These are phyloP conservation scores for Nicotiana sylvestris DNA, from an alignment of 257 asterid genomes.

Conservation along the genomic window DNA sequence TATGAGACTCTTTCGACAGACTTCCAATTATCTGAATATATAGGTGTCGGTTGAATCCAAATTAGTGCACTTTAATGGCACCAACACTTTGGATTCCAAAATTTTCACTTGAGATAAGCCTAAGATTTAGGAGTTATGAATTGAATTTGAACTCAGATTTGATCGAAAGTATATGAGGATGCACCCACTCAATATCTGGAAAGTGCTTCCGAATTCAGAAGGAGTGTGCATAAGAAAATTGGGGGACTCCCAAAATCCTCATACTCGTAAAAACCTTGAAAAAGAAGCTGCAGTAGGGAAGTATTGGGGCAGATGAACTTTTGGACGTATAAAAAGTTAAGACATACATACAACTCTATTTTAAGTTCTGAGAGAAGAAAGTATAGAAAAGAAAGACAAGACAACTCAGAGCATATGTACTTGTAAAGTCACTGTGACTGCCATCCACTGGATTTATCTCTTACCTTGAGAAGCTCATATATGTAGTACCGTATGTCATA, in stretches of 20 bases:
- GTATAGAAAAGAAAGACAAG: not conserved
- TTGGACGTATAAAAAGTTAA: not conserved
- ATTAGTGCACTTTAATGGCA: not conserved
- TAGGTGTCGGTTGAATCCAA: not conserved
- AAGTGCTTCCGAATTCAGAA: not conserved
- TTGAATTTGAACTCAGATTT: not conserved
- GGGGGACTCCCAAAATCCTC: not conserved
- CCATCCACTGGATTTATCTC: not conserved
- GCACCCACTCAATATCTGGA: not conserved
- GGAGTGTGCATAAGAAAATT: not conserved
- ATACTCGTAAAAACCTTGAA: not conserved
- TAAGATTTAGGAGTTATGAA: not conserved
- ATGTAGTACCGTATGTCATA: constrained; percentile 46
- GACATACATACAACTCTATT: not conserved
- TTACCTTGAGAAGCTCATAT: constrained; percentile 49
- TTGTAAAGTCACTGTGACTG: not conserved
- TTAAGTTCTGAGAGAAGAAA: not conserved
- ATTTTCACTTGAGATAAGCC: not conserved
- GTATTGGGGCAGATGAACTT: not conserved
- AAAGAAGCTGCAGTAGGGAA: not conserved
- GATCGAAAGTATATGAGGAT: not conserved
- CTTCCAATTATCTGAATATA: not conserved
- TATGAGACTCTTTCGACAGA: not conserved
- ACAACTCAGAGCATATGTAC: not conserved
- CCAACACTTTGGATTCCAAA: not conserved